A percentile compares a stretch with the other conserved stretches of the same genome.
These are phyloP conservation scores for Wickerhamomyces tratensis DNA, from an alignment of 805 yeast species.

Conservation along the genomic window DNA sequence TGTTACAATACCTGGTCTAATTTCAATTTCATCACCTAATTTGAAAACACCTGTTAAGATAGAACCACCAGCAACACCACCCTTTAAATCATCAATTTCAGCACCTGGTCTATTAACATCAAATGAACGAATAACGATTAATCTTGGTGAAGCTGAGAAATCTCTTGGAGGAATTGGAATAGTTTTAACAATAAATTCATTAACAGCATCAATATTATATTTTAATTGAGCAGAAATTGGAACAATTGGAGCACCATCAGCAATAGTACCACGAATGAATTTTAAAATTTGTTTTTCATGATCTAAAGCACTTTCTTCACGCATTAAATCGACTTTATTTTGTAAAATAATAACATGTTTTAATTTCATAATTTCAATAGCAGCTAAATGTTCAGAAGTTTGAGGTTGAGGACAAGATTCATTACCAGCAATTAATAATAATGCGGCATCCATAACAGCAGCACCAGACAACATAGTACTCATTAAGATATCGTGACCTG, in stretches of 20 bases:
- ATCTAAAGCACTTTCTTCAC: slow-evolving; percentile 92
- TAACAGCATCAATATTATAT: slow-evolving; percentile 97
- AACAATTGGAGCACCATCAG: slow-evolving; percentile 98
- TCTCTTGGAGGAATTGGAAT: slow-evolving; percentile 97
- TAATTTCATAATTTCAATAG: slow-evolving; percentile 98
- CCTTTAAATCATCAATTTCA: slow-evolving; percentile 92
- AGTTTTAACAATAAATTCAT: slow-evolving; percentile 88
- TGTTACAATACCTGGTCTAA: slow-evolving; percentile 98
- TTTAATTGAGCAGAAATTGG: slow-evolving; percentile 98
- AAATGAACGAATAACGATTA: slow-evolving; percentile 95
- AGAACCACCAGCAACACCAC: slow-evolving; percentile 99
- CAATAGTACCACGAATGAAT: slow-evolving; percentile 95
- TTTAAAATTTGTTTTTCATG: slow-evolving; percentile 88
- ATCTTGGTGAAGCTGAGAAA: slow-evolving; percentile 85
- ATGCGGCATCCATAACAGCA: slow-evolving; percentile 99
- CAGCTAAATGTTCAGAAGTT: slow-evolving; percentile 98
- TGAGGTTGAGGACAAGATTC: slow-evolving; percentile 99
- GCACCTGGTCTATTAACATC: slow-evolving; percentile 99
- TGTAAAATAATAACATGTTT: slow-evolving; percentile 94
- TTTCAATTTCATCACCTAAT: slow-evolving; percentile 96
- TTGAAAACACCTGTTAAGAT: slow-evolving; percentile 94
- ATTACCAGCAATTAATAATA: slow-evolving; percentile 92
- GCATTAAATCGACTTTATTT: slow-evolving; percentile 97
- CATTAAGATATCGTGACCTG: slow-evolving; percentile 99
- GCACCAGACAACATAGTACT: slow-evolving; percentile 99